phyloP scores from a whole-genome alignment of 768 basidiomycete species.

The Russula earlei region DNA sequence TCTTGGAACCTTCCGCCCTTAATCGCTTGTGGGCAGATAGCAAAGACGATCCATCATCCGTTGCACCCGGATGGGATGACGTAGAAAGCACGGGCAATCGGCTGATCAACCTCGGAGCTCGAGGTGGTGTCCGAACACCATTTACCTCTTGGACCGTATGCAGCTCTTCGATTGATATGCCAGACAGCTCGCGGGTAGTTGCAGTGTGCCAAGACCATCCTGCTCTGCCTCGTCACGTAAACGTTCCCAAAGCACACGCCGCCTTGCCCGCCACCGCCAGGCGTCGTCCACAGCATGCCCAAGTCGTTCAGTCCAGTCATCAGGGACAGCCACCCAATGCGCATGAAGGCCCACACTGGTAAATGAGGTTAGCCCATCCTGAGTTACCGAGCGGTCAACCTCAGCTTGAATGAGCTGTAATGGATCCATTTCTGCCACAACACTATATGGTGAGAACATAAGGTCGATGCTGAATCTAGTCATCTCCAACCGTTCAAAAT shows the following conservation, averaged over 20 bases:
- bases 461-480: conserved; percentile 11
- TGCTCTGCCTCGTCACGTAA: conserved; percentile 14
- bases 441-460: conserved; percentile 12
- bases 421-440: conserved; percentile 14
- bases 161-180: conserved; percentile 8
- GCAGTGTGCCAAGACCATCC: conserved; percentile 9
- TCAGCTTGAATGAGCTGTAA: conserved; percentile 12
- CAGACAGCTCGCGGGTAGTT: conserved; percentile 14
- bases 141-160: neutral
- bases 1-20: conserved; percentile 12
- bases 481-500: conserved; percentile 17
- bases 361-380: neutral
- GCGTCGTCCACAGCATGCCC: conserved; percentile 8
- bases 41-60: conserved; percentile 8
- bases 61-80: neutral
- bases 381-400: neutral
- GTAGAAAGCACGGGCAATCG: conserved; percentile 1
- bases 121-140: conserved; percentile 9
- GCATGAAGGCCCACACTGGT: neutral
- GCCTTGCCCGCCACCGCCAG: conserved; percentile 15
- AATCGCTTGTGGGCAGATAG: conserved; percentile 14
- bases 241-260: conserved; percentile 18
- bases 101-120: conserved; percentile 11
- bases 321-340: neutral
- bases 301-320: conserved; percentile 15